A percentile compares a stretch with the other conserved stretches of the same genome.
These are phyloP conservation scores for Nicotiana benthamiana DNA, from an alignment of 257 asterid genomes.

Conservation along the genomic window DNA sequence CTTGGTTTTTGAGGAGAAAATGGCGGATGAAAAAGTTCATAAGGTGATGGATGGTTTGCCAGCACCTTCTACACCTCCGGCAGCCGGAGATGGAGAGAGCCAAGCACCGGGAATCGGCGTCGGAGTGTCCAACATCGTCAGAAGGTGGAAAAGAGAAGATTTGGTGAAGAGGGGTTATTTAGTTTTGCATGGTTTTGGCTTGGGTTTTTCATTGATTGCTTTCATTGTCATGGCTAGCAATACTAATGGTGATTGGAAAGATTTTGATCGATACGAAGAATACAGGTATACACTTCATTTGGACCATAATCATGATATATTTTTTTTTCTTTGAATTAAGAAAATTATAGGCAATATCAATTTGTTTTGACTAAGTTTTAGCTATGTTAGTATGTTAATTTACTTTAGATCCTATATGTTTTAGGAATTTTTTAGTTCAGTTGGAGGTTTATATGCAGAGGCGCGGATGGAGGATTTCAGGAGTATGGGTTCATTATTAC, in stretches of 20 bases:
- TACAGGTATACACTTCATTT: slow-evolving; percentile 36
- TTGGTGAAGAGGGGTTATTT: slow-evolving; percentile 32
- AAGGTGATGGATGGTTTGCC: background rate
- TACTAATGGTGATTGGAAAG: slow-evolving; percentile 57
- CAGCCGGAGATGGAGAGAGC: slow-evolving; percentile 29
- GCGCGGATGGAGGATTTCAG: too few relatives aligned
- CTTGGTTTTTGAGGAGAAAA: slow-evolving; percentile 3
- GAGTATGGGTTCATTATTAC: too few relatives aligned
- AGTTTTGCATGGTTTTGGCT: slow-evolving; percentile 30
- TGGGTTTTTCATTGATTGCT: slow-evolving; percentile 60
- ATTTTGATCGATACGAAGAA: slow-evolving; percentile 58
- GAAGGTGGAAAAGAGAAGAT: slow-evolving; percentile 60
- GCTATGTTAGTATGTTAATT: background rate
- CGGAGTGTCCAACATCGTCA: slow-evolving; percentile 23
- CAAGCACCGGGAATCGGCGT: slow-evolving; percentile 27
- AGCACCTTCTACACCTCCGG: slow-evolving; percentile 10
- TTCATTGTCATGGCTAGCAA: slow-evolving; percentile 66
- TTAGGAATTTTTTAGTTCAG: background rate
- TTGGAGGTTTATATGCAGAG: background rate
- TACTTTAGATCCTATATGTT: background rate
- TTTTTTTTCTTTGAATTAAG: too few relatives aligned
- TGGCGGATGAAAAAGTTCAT: slow-evolving; percentile 27
- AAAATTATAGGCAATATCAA: too few relatives aligned
- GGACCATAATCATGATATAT: background rate
- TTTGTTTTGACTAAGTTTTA: background rate